Base-by-base conservation (phyloP, 768 basidiomycete species). In the Pleurotus giganteus region DNA sequence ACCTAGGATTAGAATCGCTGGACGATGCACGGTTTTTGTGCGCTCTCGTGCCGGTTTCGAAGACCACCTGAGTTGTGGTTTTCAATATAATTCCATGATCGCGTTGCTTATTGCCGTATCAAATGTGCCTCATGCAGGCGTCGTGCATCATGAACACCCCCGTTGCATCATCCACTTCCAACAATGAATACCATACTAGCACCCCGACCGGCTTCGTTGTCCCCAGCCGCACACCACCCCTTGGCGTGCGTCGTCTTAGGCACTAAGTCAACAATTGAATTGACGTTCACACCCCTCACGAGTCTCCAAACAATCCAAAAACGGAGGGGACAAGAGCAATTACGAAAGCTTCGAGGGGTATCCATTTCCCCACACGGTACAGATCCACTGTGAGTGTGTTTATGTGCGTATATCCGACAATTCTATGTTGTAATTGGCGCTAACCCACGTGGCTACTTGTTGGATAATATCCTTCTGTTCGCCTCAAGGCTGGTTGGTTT, bases 381-480 rank as follows among this genome's bases (percentile, higher is more conserved):
- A 32, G 49, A 28, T 37, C 26, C 29, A 51, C n/a, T n/a, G n/a
- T n/a, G n/a, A n/a, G n/a, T n/a, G 49, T 29, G 49, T 23, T 32
- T 21, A n/a, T 51, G 47, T 37, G 49, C 32, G n/a, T 24, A 24
- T 39, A 51, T 37, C 17, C 32, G 49, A 29, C 34, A 37, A 36
- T 34, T 39, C 21, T 32, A 51, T 51, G 49, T 51, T 51, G 21
- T 51, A 51, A 51, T 23, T 26, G 46, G 49, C 37, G 49, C 34
- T 17, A 51, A n/a, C 49, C 34, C 49, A 51, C 49, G 49, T 51
- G 49, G 31, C 46, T 47, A 47, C 29, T 37, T 36, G 32, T 29
- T 34, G 19, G n/a, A 50, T 50, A 21, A 21, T 29, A 51, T 51
- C 49, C 47, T 39, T 51, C 49, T 51, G 49, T 51, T 51, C 49